These are phyloP conservation scores for Pseudocercospora crystallina DNA, from an alignment of 2,329 filamentous ascomycete genomes.

Conservation along the genomic window DNA sequence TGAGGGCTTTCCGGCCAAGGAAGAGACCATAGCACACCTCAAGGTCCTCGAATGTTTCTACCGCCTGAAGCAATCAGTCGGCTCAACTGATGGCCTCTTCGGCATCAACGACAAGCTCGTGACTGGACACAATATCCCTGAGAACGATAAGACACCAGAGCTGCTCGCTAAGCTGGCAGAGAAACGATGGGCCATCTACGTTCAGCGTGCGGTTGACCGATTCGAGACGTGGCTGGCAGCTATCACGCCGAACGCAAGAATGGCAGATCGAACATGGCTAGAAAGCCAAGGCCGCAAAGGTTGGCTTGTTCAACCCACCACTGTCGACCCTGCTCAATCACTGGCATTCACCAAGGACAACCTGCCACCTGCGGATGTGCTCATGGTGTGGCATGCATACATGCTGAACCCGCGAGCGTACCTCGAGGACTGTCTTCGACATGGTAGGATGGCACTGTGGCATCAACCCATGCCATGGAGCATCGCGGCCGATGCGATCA, in stretches of 20 bases:
- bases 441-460: slow-evolving; percentile 59
- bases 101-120: slow-evolving; percentile 49
- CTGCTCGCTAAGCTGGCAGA: slow-evolving; percentile 59
- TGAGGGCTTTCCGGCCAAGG: slow-evolving; percentile 43
- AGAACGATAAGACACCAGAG: slow-evolving; percentile 33
- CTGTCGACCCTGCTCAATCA: not conserved
- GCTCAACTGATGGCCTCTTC: slow-evolving; percentile 66
- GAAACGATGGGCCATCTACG: slow-evolving; percentile 72
- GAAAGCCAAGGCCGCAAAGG: slow-evolving; percentile 17
- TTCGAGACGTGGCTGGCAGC: slow-evolving; percentile 66
- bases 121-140: slow-evolving; percentile 27
- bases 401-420: slow-evolving; percentile 75
- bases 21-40: slow-evolving; percentile 70
- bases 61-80: slow-evolving; percentile 65
- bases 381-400: slow-evolving; percentile 79
- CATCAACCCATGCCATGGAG: slow-evolving; percentile 66
- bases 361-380: slow-evolving; percentile 56
- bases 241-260: slow-evolving; percentile 28
- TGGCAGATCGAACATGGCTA: slow-evolving; percentile 10
- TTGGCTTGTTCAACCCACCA: slow-evolving; percentile 14
- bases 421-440: slow-evolving; percentile 69
- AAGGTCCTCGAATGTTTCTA: slow-evolving; percentile 70
- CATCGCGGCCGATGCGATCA: slow-evolving; percentile 58
- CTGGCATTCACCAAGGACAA: slow-evolving; percentile 7
- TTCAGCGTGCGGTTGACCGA: slow-evolving; percentile 66